Evolutionary conservation across 2,329 filamentous ascomycete genomes (phyloP), one percentile per base, ranked within the genome.

Genomic region (Beauveria sp.): DNA sequence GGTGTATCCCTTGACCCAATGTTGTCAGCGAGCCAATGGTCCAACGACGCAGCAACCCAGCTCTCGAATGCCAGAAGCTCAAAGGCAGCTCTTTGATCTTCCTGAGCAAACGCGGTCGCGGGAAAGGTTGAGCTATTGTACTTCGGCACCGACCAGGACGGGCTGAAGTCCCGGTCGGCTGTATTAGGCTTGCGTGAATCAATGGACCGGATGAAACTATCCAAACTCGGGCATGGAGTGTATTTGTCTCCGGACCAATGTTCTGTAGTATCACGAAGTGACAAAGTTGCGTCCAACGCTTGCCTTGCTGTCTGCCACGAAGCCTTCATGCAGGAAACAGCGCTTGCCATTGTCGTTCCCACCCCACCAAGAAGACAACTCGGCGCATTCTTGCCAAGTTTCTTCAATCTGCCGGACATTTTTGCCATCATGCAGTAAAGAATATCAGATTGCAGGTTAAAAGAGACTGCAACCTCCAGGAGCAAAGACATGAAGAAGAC

Each of bases 361-460:
- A 16, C 54, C 28, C 2, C 16, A 8, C 14, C 48, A 5, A 1
- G 63, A 66, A 40, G n/a, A 2, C 62, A 67, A 55, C 62, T 58
- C 64, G 2, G 34, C 14, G 26, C 65, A 58, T 20, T 50, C 20
- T 2, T 48, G 14, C 64, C 63, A 16, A 82, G 65, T 63, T 82
- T 83, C 16, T 69, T 64, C 3, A 76, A 63, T 0, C 80, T 74
- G 14, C 76, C 70, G 3, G 70, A 67, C 12, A 82, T 56, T 61
- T 83, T 83, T 3, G 75, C 71, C 9, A 65, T 73, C 72, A 82
- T 79, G 3, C 68, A 63, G 55, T 73, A 72, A 0, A 79, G 57
- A 10, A 71, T n/a, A n/a, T 76, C 72, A 3, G 67, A 68, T 0
- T 64, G 18, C 2, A 70, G 2, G 0, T 62, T 26, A 1, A 59